Base-by-base conservation (phyloP, 177 flowering plant species). In the Vitis hybrid region DNA sequence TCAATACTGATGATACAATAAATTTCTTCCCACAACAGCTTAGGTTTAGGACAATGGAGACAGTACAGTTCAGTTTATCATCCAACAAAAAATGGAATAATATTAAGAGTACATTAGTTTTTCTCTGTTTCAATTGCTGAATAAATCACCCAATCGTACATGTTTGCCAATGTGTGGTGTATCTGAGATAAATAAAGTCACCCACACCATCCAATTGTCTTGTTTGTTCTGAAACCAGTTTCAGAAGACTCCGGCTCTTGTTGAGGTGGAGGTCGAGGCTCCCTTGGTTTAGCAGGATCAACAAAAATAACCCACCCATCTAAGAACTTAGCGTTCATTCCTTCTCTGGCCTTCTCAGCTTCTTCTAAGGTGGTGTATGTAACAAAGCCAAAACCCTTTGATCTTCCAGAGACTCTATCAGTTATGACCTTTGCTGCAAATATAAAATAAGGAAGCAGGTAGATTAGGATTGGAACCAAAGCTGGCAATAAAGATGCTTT, bases 241-340 rank as follows among this genome's bases (percentile, higher is more conserved):
- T 84, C 87, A 13, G 87, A 80, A 48, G 86, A 29, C 51, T 83
- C 81, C 0, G 72, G 71, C 58, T 84, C 81, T 5, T 71, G 77
- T 16, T 65, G 83, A 49, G 91, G 87, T 57, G 85, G 90, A 6
- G 87, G 83, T 72, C 81, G 89, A 3, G 80, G 76, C 76, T 85
- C 90, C 70, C 85, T 85, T 5, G 94, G 92, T 69, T 80, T 90
- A 49, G 99, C 98, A 53, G 98, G 98, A 70, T 91, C 97, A 1
- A 91, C 97, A 76, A 91, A 94, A 55, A 94, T 94, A 64, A 94
- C 97, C 98, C 98, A 94, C 10, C 98, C 97, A 76, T 94, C 95
- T 71, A 94, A 75, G 77, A 76, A 87, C 73, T 89, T 90, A 1
- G 84, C 90, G 63, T 87, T 87, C 92, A 90, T 85, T 49, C 74